Percentiles rank a stretch among this genome's conserved stretches.
Evolutionary conservation across 2,329 filamentous ascomycete species (phyloP).

Genomic region (Cucurbitaria berberidis): DNA sequence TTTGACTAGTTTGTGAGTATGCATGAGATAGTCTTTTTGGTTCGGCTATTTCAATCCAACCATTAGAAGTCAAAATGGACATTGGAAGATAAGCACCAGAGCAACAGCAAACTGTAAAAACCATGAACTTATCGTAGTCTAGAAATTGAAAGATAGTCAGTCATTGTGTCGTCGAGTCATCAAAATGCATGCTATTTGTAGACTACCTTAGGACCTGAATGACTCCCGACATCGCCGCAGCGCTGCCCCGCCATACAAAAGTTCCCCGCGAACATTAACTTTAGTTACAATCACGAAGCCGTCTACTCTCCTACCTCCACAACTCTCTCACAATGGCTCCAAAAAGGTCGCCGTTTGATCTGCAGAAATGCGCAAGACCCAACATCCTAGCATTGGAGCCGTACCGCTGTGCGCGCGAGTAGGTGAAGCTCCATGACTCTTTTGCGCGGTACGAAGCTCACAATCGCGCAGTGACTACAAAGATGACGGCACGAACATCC

Average conservation of each 20-base stretch:
- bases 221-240: constrained; percentile 28
- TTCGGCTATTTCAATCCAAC: too few species aligned
- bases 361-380: constrained; percentile 58
- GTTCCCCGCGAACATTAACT: constrained; percentile 25
- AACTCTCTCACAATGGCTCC: constrained; percentile 29
- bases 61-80: too few species aligned
- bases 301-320: background rate
- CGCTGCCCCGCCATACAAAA: constrained; percentile 33
- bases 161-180: too few species aligned
- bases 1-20: too few species aligned
- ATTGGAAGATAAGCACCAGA: too few species aligned
- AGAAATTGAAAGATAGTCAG: too few species aligned
- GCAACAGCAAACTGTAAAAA: too few species aligned
- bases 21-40: too few species aligned
- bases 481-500: constrained; percentile 92
- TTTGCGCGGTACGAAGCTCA: constrained; percentile 15
- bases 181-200: background rate
- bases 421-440: constrained; percentile 36
- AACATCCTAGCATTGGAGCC: constrained; percentile 61
- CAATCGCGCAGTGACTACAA: constrained; percentile 81
- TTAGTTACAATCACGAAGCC: background rate
- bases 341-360: constrained; percentile 51
- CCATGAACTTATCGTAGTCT: too few species aligned
- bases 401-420: constrained; percentile 62
- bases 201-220: background rate